These are phyloP conservation scores for Arthrobotrys sinensis DNA, from an alignment of 2,329 filamentous ascomycete genomes.

Conservation along the genomic window DNA sequence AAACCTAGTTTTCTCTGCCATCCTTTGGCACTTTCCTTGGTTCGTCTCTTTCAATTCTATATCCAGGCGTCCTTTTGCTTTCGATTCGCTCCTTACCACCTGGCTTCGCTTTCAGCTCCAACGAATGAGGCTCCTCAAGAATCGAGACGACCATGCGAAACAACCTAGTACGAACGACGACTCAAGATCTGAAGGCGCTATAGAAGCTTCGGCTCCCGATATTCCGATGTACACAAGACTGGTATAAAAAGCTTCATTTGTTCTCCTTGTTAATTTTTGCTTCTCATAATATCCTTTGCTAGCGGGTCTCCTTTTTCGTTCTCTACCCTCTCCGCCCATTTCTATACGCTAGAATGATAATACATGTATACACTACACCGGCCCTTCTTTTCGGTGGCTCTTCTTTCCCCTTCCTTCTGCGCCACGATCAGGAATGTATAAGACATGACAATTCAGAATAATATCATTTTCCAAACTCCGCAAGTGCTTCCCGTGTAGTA, in stretches of 20 bases:
- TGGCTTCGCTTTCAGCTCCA: not conserved
- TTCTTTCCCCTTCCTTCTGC: not conserved
- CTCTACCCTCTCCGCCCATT: not conserved
- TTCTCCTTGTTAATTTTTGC: not conserved
- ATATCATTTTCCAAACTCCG: conserved; percentile 1
- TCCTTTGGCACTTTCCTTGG: not conserved
- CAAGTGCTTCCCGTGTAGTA: not conserved
- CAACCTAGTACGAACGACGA: conserved; percentile 3
- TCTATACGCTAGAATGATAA: conserved; percentile 9
- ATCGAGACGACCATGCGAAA: conserved; percentile 13
- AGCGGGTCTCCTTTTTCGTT: not conserved
- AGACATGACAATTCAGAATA: not conserved
- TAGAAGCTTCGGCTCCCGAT: not conserved
- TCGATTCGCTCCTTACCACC: not conserved
- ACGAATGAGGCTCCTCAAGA: not conserved
- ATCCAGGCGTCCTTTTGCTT: conserved; percentile 11
- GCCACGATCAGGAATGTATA: not conserved
- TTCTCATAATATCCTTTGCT: not conserved
- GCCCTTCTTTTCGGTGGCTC: not conserved
- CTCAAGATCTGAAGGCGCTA: too few relatives aligned
- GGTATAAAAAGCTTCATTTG: conserved; percentile 17
- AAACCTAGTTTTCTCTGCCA: conserved; percentile 12
- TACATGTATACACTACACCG: conserved; percentile 4
- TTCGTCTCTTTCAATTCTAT: conserved; percentile 2
- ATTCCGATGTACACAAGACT: conserved; percentile 12